A percentile compares a stretch with the other conserved stretches of the same genome.
Evolutionary conservation across 176 grass and related monocot genomes (phyloP).

Genomic region (Oropetium thomaeum): DNA sequence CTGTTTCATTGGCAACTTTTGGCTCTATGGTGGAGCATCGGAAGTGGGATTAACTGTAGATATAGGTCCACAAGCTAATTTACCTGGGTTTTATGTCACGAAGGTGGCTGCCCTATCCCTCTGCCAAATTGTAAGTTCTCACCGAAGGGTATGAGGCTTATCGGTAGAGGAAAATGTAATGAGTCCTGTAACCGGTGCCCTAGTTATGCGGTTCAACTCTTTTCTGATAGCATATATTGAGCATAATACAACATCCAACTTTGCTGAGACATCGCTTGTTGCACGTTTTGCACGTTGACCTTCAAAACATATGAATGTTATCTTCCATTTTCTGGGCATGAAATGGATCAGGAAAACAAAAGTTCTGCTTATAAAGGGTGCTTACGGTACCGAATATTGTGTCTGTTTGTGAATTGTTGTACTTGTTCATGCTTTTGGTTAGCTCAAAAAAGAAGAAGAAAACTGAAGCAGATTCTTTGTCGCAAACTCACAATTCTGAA

Average conservation of each 20-base stretch:
- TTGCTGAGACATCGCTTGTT: background rate
- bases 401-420: background rate
- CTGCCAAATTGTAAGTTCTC: constrained; percentile 48
- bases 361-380: background rate
- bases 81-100: constrained; percentile 42
- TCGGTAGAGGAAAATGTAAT: constrained; percentile 29
- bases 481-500: too few relatives aligned
- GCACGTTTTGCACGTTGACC: background rate
- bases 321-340: background rate
- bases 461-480: too few relatives aligned
- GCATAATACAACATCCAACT: constrained; percentile 21
- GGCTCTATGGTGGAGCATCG: constrained; percentile 23
- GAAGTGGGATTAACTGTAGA: constrained; percentile 54
- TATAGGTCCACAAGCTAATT: constrained; percentile 46
- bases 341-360: background rate
- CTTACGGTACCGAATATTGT: background rate
- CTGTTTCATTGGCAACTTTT: constrained; percentile 1
- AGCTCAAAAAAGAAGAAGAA: too few relatives aligned
- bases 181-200: background rate
- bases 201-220: background rate
- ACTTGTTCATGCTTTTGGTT: too few relatives aligned
- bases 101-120: constrained; percentile 61
- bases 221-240: constrained; percentile 20
- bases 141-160: constrained; percentile 51
- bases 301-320: background rate